Evolutionary conservation across 176 grass and related monocot species (phyloP), one percentile per base, ranked within the genome.

Genomic region (Saccharum officinarum): DNA sequence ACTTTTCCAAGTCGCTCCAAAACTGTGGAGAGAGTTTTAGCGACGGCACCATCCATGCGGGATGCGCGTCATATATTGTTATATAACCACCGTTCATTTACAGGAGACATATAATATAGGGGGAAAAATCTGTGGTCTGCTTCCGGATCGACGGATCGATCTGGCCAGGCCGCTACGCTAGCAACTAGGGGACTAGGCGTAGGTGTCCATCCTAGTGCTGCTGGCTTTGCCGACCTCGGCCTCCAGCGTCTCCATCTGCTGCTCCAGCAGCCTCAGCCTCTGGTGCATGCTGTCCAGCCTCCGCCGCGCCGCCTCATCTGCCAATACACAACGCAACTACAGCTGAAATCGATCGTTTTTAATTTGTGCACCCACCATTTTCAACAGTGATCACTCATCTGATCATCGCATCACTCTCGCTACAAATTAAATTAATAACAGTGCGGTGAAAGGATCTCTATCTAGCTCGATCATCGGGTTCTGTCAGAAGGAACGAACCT

Each of bases 211-310:
- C 8, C 78, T 47, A 45, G 25, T 79, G 13, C 73, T 31, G 74
- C 49, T 87, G 77, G 92, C 92, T 34, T 88, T 94, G 31, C 83
- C 88, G 26, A 94, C 65, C 87, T 97, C 94, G 17, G 89, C 87
- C 92, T 97, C 94, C 28, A 97, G 83, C 42, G 76, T 87, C 80
- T 97, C 92, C 94, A 97, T 97, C 84, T 94, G 94, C 82, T 86
- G 74, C 83, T 97, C 94, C 88, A 97, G 80, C 77, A 88, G 36
- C 79, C 83, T 87, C 59, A 94, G 77, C 88, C 83, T 90, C 85
- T 82, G 84, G 71, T 92, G 90, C 87, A 94, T 85, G 50, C 68
- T 52, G 40, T 94, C 83, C 34, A 97, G 76, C 86, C 90, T 90
- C 80, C 71, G 86, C 88, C 85, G 76, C 2, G 90, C 81, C 18